phyloP scores from a whole-genome alignment of 192 early-diverging fungal genomes.

The Umbelopsis isabellina region DNA sequence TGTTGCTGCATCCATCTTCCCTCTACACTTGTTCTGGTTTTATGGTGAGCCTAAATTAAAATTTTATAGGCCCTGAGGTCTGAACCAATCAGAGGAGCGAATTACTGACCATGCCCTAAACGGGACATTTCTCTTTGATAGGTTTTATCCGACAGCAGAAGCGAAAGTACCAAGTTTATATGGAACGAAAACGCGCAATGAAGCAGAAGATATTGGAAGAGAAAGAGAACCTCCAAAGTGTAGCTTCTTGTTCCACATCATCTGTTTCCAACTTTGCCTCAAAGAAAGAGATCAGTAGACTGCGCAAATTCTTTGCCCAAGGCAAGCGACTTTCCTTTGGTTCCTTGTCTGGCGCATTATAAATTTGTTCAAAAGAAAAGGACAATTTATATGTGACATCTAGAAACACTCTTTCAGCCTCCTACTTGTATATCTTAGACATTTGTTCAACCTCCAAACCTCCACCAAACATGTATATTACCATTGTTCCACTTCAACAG shows the following conservation, averaged over 20 bases:
- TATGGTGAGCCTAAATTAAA: slow-evolving; percentile 29
- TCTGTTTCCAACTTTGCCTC: background rate
- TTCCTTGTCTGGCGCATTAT: slow-evolving; percentile 9
- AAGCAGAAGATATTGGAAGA: background rate
- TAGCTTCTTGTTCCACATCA: no score
- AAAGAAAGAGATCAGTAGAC: slow-evolving; percentile 8
- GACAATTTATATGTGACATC: no score
- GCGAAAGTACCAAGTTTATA: slow-evolving; percentile 5
- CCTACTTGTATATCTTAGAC: background rate
- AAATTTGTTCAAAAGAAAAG: background rate
- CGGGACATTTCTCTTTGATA: background rate
- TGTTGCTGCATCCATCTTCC: slow-evolving; percentile 47
- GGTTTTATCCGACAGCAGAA: slow-evolving; percentile 10
- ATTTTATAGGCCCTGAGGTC: background rate
- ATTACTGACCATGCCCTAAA: background rate
- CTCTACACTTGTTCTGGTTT: slow-evolving; percentile 59
- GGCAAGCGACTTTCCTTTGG: slow-evolving; percentile 10
- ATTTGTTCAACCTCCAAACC: no score
- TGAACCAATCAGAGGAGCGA: slow-evolving; percentile 3
- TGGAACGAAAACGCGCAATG: background rate
- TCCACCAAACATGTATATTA: no score
- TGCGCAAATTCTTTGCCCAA: background rate
- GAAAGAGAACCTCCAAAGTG: no score
- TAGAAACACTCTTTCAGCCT: no score
- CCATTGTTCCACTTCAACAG: no score